Conservation (phyloP, 305 asterid species). For the Solanum hybrid region DNA sequence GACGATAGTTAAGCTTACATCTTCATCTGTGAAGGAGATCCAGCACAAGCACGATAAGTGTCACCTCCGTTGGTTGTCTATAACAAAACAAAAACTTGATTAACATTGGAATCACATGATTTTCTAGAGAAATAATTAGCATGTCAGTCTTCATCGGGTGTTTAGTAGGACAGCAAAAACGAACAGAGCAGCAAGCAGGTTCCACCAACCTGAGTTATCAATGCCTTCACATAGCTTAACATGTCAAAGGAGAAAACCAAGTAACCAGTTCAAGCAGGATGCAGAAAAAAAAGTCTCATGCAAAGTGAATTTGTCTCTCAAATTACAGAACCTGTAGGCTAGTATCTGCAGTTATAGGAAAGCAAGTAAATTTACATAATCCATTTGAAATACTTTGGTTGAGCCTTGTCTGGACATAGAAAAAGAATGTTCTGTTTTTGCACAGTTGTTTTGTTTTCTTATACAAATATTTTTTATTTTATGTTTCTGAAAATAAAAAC, state of each 20-base stretch:
- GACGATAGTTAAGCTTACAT: conserved; percentile 17
- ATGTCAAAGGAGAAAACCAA: neutral
- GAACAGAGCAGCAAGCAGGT: neutral
- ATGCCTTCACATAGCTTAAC: neutral
- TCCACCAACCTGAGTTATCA: neutral
- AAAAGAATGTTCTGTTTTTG: neutral
- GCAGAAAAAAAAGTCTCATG: neutral
- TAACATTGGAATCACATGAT: conserved; percentile 7
- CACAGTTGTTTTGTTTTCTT: neutral
- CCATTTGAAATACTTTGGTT: neutral
- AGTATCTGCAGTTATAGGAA: neutral
- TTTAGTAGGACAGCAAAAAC: neutral
- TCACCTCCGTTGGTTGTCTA: conserved; percentile 17
- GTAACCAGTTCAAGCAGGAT: neutral
- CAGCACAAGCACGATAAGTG: conserved; percentile 14
- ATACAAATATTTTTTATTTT: neutral
- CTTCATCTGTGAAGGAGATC: conserved; percentile 19
- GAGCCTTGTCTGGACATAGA: neutral
- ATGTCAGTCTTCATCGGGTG: neutral
- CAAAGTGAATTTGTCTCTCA: neutral
- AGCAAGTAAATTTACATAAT: neutral
- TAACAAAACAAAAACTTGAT: conserved; percentile 11
- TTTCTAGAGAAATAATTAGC: conserved; percentile 2
- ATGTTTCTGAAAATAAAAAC: neutral
- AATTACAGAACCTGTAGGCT: neutral